Evolutionary conservation across 2,329 filamentous ascomycete genomes (phyloP), one percentile per base, ranked within the genome.

Genomic region (Metarhizium anisopliae): DNA sequence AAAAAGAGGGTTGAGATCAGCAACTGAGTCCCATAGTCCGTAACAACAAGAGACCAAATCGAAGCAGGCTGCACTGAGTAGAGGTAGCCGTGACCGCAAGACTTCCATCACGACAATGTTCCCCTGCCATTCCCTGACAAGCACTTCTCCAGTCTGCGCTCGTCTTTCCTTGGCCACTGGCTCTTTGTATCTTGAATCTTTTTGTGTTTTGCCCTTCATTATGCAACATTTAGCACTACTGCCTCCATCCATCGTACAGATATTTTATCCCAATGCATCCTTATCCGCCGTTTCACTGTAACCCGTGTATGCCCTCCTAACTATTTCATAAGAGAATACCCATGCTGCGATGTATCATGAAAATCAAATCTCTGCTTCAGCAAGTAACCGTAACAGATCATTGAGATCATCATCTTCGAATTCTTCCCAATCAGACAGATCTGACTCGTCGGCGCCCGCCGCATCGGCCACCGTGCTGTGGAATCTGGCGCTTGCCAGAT

Each of bases 331-430:
- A 8, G 8, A 45, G 42, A 11, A 29, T 30, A 11, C 18, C 51
- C 11, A n/a, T 25, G 13, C 38, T 51, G 40, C 16, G 52, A 18
- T 20, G 49, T 32, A 35, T 6, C 18, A 20, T 38, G 43, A 30
- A 29, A 38, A 47, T 64, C 56, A 62, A 50, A 55, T 57, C 53
- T 56, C 59, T 45, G 53, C 55, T 58, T 55, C 59, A 53, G 60
- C 61, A 58, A 67, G 52, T 52, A 64, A 55, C 54, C 56, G 61
- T 56, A 60, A 57, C 56, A 68, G 52, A 25, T 67, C 65, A 47
- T 64, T 63, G 53, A 65, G 53, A 54, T 67, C 63, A 56, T 67
- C 57, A 32, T 66, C 57, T 56, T 67, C 64, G 55, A 70, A 64
- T 32, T 58, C 61, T 58, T 67, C 66, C 38, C 62, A 59, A 47